Percentiles rank a stretch among this genome's conserved stretches.
Evolutionary conservation across 78 protist species (phyloP).

Genomic region (Dictyostelium citrinum): DNA sequence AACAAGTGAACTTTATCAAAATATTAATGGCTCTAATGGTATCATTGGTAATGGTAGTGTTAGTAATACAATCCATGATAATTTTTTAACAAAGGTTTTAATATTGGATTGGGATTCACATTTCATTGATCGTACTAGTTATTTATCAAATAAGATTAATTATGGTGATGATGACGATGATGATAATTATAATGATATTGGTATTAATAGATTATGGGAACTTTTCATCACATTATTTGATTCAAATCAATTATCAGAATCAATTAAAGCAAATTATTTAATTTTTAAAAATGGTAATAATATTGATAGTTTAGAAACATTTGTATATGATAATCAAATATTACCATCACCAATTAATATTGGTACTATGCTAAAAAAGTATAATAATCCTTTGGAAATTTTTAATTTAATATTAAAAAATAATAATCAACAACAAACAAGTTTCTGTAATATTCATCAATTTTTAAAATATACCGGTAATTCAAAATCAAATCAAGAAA

Average conservation of each 20-base stretch:
- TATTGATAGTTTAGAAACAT: neutral
- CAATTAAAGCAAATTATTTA: neutral
- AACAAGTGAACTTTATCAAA: slow-evolving; percentile 21
- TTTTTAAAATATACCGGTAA: neutral
- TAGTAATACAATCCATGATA: neutral
- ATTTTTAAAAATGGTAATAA: neutral
- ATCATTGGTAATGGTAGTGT: neutral
- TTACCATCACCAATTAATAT: neutral
- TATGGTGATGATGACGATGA: neutral
- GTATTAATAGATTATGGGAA: neutral
- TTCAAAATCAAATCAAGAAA: neutral
- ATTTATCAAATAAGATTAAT: neutral
- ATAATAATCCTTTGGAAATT: neutral
- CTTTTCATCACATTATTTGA: neutral
- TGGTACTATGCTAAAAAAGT: neutral
- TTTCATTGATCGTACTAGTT: neutral
- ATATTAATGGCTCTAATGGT: neutral
- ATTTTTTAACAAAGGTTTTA: neutral
- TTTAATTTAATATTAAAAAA: neutral
- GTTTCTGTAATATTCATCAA: neutral
- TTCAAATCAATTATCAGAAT: neutral
- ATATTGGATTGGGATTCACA: neutral
- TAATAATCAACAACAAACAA: neutral
- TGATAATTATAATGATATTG: neutral
- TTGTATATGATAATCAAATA: neutral